Base-by-base conservation (phyloP, 2,329 filamentous ascomycete species). In the Nigrospora sphaerica region DNA sequence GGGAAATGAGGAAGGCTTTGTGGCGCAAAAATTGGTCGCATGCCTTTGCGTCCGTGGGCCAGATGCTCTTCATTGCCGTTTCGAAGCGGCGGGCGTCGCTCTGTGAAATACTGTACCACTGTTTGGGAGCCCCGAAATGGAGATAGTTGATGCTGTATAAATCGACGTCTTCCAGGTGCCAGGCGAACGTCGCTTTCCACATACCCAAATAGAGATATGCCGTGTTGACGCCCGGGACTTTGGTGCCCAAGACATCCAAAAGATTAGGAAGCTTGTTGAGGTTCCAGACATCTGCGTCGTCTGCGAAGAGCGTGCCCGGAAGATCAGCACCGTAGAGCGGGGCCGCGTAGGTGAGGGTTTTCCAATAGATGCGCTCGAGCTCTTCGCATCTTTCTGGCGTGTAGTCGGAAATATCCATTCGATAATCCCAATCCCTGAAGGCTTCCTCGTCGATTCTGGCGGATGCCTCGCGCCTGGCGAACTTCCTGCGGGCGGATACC, bases 111-210 rank as follows among this genome's bases (percentile, higher is more conserved):
- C 91, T 96, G 70, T 98, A 98, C 93, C 93, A 98, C 65, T 98
- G 93, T 68, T 98, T 98, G 0, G 93, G 93, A 2, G 93, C 93
- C 46, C 93, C 93, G 64, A 98, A 98, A 62, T 98, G 93, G 49
- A 98, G 90, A 65, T 96, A 98, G 70, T 98, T 98, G 76, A 98
- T 98, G 64, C 91, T 97, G 80, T 98, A 98, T 5, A 98, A 79
- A 70, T 98, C 93, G 37, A 98, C 92, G 63, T 98, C 93, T 64
- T 98, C 93, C 45, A 98, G 71, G 77, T 98, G 93, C 93, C 93
- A 98, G 10, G 93, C 93, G 64, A 98, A 98, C 0, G 93, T 97
- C 12, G 93, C 92, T 67, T 97, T 97, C 93, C 93, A 98, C 93
- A 98, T 98, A 38, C 93, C 93, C 49, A 98, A 76, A 62, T 98